Percentiles rank a stretch among this genome's conserved stretches.
phyloP scores from a whole-genome alignment of 306 rosid genomes.

The Vigna radiata region DNA sequence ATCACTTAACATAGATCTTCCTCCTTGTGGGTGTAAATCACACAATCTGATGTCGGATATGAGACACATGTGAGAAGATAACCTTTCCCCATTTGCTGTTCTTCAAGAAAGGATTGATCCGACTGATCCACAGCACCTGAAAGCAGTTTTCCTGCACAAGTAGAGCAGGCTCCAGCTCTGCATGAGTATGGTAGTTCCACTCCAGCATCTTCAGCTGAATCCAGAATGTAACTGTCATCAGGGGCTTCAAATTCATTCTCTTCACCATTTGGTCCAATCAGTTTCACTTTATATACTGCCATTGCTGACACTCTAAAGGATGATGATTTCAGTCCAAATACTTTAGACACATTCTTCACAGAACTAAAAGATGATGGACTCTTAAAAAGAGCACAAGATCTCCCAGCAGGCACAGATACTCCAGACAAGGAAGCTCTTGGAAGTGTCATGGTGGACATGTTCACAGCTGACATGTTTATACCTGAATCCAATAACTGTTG shows the following conservation, averaged over 20 bases:
- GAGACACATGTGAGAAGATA: constrained; percentile 68
- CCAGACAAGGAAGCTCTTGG: constrained; percentile 46
- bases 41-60: constrained; percentile 64
- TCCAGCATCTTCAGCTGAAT: constrained; percentile 82
- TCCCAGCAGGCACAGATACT: constrained; percentile 34
- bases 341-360: constrained; percentile 52
- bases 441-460: constrained; percentile 49
- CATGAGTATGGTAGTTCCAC: constrained; percentile 77
- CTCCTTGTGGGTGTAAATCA: constrained; percentile 73
- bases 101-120: constrained; percentile 69
- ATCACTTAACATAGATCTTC: constrained; percentile 51
- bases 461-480: constrained; percentile 46
- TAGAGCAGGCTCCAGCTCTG: constrained; percentile 85
- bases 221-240: constrained; percentile 68
- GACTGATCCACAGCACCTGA: constrained; percentile 69
- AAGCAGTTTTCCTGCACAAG: constrained; percentile 69
- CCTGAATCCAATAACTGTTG: constrained; percentile 42
- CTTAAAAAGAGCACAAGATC: constrained; percentile 48
- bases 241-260: constrained; percentile 75
- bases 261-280: constrained; percentile 66
- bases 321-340: constrained; percentile 63
- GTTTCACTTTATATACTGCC: constrained; percentile 67
- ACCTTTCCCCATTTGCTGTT: constrained; percentile 62
- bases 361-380: constrained; percentile 48
- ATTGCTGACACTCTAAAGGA: constrained; percentile 60